Percentiles rank a stretch among this genome's conserved stretches.
phyloP scores from a whole-genome alignment of 2,329 filamentous ascomycete species.

The Xylariaceae sp. region DNA sequence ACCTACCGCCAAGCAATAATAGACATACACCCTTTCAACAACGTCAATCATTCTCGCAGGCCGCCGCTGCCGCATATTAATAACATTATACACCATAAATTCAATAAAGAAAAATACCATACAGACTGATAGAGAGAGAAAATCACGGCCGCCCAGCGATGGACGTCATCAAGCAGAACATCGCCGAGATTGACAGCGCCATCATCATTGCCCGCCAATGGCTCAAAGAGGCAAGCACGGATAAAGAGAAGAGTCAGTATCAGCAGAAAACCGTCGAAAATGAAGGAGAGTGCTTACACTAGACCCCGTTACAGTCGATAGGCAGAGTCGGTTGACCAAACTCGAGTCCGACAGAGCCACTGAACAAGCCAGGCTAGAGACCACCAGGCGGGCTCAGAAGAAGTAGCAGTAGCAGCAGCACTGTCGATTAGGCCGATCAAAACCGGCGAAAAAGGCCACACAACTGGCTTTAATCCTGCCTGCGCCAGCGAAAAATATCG shows the following conservation, averaged over 20 bases:
- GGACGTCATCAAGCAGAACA: slow-evolving; percentile 9
- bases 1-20: no score
- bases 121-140: no score
- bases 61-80: no score
- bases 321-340: slow-evolving; percentile 4
- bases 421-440: no score
- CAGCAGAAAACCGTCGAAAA: neutral
- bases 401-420: neutral
- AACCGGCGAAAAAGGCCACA: no score
- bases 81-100: no score
- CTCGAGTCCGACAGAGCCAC: slow-evolving; percentile 12
- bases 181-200: slow-evolving; percentile 14
- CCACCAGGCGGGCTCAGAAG: neutral
- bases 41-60: no score
- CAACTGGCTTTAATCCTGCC: no score
- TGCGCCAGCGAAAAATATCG: no score
- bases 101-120: no score
- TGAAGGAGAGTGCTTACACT: slow-evolving; percentile 1
- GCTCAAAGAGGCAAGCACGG: slow-evolving; percentile 13
- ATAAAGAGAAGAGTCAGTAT: slow-evolving; percentile 8
- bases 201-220: slow-evolving; percentile 18
- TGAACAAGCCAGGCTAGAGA: slow-evolving; percentile 12
- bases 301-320: slow-evolving; percentile 5
- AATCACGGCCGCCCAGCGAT: no score
- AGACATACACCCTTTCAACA: no score